Percentiles rank a stretch among this genome's conserved stretches.
These are phyloP conservation scores for Hortaea sp. DNA, from an alignment of 2,329 filamentous ascomycete genomes.

Conservation along the genomic window DNA sequence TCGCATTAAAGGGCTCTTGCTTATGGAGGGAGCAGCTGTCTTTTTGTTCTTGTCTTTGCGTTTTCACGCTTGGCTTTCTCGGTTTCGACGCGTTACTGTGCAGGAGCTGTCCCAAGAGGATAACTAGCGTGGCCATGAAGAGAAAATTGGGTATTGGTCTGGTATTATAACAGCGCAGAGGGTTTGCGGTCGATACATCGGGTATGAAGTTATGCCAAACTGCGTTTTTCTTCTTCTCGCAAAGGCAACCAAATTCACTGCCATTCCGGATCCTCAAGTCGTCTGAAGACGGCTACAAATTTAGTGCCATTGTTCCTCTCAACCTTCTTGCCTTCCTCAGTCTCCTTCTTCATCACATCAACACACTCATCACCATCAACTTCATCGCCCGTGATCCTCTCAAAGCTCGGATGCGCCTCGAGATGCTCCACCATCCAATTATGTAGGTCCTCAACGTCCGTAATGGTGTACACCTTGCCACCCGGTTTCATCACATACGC, in stretches of 20 bases:
- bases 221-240: no score
- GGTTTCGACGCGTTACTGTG: no score
- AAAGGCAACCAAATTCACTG: neutral
- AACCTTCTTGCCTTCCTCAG: constrained; percentile 97
- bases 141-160: no score
- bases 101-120: no score
- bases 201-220: no score
- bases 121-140: no score
- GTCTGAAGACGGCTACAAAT: constrained; percentile 79
- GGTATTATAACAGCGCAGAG: no score
- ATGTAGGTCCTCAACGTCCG: constrained; percentile 90
- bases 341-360: constrained; percentile 66
- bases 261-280: constrained; percentile 73
- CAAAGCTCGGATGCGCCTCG: constrained; percentile 66
- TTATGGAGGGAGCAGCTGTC: no score
- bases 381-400: constrained; percentile 44
- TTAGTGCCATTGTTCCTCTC: constrained; percentile 81
- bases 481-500: constrained; percentile 76
- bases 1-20: no score
- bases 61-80: no score
- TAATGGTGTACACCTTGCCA: constrained; percentile 90
- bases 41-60: no score
- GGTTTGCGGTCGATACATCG: no score
- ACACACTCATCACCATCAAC: constrained; percentile 60
- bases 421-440: constrained; percentile 89